A percentile compares a stretch with the other conserved stretches of the same genome.
phyloP scores from a whole-genome alignment of 2,329 filamentous ascomycete genomes.

The Nigrospora oryzae region DNA sequence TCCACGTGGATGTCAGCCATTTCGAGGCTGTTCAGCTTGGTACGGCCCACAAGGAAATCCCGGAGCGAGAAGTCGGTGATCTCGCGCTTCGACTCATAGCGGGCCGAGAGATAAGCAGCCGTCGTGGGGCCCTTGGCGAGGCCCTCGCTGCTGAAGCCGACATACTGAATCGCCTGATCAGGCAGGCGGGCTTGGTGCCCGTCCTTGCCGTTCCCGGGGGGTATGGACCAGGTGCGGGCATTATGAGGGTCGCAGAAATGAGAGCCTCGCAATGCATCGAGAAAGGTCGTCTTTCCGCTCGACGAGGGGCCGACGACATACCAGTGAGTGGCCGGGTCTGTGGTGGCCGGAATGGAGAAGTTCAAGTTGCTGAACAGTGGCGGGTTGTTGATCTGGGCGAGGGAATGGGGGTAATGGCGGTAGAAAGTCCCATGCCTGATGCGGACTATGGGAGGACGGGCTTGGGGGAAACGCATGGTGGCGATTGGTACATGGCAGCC shows the following conservation, averaged over 20 bases:
- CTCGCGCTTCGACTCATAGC: conserved; percentile 84
- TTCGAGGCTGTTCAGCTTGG: conserved; percentile 64
- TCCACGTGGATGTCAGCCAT: conserved; percentile 43
- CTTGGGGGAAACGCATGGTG: conserved; percentile 26
- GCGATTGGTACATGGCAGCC: conserved; percentile 11
- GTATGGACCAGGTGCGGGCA: conserved; percentile 53
- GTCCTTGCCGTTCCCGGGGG: conserved; percentile 13
- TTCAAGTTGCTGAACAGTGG: conserved; percentile 64
- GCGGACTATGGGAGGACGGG: conserved; percentile 52
- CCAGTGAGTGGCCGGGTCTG: conserved; percentile 57
- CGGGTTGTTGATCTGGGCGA: conserved; percentile 48
- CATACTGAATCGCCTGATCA: conserved; percentile 69
- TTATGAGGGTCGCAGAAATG: conserved; percentile 68
- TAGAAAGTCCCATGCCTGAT: conserved; percentile 81
- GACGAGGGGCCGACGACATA: conserved; percentile 74
- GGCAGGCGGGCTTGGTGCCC: conserved; percentile 44
- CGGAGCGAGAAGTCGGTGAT: conserved; percentile 78
- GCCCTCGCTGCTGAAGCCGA: conserved; percentile 77
- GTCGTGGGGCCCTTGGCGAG: conserved; percentile 44
- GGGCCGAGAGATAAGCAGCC: conserved; percentile 78
- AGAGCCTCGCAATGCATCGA: conserved; percentile 69
- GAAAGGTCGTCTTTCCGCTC: conserved; percentile 71
- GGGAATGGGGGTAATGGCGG: conserved; percentile 56
- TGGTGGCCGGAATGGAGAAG: conserved; percentile 58
- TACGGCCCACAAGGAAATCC: conserved; percentile 77